phyloP scores from a whole-genome alignment of 768 basidiomycete genomes.

The Suillus brevipes region DNA sequence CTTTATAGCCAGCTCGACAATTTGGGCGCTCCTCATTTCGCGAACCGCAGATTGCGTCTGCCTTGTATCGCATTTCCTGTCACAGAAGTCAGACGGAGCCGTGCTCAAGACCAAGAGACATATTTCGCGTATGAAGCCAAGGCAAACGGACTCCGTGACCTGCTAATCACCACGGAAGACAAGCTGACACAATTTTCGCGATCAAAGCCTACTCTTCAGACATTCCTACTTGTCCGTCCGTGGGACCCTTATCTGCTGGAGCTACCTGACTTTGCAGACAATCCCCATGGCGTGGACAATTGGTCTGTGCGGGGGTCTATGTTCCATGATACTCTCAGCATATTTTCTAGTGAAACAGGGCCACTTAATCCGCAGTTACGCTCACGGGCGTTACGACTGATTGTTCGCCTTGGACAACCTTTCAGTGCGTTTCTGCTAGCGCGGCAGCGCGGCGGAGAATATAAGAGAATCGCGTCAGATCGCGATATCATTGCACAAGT shows the following conservation, averaged over 20 bases:
- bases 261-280: background rate
- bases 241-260: background rate
- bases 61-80: background rate
- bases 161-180: background rate
- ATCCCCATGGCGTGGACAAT: background rate
- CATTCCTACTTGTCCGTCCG: background rate
- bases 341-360: background rate
- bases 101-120: background rate
- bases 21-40: background rate
- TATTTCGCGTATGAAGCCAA: background rate
- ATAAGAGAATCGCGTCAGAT: background rate
- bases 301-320: background rate
- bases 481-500: background rate
- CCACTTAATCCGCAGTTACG: background rate
- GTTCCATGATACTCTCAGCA: background rate
- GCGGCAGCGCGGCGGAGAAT: background rate
- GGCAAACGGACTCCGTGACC: background rate
- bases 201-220: background rate
- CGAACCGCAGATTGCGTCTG: background rate
- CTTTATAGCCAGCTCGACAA: background rate
- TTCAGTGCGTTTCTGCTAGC: conserved; percentile 4
- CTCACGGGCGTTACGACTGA: conserved; percentile 4
- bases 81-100: background rate
- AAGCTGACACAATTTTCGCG: background rate
- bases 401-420: conserved; percentile 7